These are phyloP conservation scores for Colletotrichum theobromicola DNA, from an alignment of 2,329 filamentous ascomycete genomes.

Conservation along the genomic window DNA sequence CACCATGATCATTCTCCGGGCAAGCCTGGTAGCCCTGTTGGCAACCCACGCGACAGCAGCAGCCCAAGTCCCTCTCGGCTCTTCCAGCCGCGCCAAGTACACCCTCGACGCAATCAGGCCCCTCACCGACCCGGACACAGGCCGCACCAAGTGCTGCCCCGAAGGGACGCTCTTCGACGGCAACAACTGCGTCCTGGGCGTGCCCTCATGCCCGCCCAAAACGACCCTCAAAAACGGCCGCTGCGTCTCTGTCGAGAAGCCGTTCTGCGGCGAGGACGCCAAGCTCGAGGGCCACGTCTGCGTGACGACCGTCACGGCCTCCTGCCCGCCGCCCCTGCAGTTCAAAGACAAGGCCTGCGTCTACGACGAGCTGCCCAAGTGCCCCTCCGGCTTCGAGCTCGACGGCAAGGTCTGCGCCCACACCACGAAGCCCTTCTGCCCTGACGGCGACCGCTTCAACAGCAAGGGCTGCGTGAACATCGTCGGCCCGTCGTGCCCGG, in stretches of 20 bases:
- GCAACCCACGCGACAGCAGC: background rate
- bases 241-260: background rate
- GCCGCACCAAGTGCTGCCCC: background rate
- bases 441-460: background rate
- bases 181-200: background rate
- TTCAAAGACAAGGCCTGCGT: background rate
- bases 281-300: background rate
- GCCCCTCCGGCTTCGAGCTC: background rate
- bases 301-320: background rate
- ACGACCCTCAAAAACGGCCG: background rate
- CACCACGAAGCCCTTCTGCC: background rate
- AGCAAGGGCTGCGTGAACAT: background rate
- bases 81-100: background rate
- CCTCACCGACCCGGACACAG: background rate
- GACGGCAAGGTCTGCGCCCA: background rate
- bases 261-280: background rate
- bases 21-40: background rate
- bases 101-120: background rate
- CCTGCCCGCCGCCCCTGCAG: background rate
- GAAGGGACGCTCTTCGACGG: background rate
- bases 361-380: background rate
- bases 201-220: background rate
- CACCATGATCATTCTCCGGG: background rate
- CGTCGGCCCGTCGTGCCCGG: background rate
- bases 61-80: background rate